Base-by-base conservation (phyloP, 179 eudicot genomes). In the Corrigiola litoralis region DNA sequence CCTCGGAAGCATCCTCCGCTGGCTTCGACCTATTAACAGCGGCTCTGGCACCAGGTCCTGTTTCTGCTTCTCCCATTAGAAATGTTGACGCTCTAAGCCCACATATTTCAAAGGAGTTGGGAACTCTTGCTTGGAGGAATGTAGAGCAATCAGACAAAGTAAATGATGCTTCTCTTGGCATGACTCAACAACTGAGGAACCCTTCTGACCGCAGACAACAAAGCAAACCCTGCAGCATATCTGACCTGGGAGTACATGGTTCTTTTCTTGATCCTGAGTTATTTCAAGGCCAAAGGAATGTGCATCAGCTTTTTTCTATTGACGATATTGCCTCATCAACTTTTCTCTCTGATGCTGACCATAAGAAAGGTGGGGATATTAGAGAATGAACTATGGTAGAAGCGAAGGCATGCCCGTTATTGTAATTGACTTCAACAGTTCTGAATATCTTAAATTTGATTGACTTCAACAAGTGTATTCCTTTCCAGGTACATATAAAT, bases 401-500 rank as follows among this genome's bases (percentile, higher is more conserved):
- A 65, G 77, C 82, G 67, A 72, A 68, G 32, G 13, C 63, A 20
- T 0, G 27, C 33, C 41, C n/a, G 51, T 40, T 29, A 14, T 14
- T 34, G 36, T 27, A n/a, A 24, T 33, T 51, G 42, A 51, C 41
- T 52, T 27, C 20, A 36, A 53, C 16, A 28, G 29, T 33, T 58
- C 3, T 10, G 21, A 33, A 27, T 42, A 16, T 68, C 17, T 23
- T 63, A 21, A n/a, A 38, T 66, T 3, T 53, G 33, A 34, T 45
- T 50, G 4, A 60, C 58, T 45, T 61, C 52, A 52, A 47, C 14
- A 20, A 55, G 11, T 48, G 27, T 45, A 59, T 56, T 62, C 29
- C 20, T 17, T 12, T 58, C 38, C 82, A 82, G 87, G 80, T 71
- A n/a, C 62, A 24, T 67, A 58, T 46, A 78, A 64, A 38, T 67